Percentiles rank a stretch among this genome's conserved stretches.
These are phyloP conservation scores for Ogataea saltuana DNA, from an alignment of 805 yeast genomes.

Conservation along the genomic window DNA sequence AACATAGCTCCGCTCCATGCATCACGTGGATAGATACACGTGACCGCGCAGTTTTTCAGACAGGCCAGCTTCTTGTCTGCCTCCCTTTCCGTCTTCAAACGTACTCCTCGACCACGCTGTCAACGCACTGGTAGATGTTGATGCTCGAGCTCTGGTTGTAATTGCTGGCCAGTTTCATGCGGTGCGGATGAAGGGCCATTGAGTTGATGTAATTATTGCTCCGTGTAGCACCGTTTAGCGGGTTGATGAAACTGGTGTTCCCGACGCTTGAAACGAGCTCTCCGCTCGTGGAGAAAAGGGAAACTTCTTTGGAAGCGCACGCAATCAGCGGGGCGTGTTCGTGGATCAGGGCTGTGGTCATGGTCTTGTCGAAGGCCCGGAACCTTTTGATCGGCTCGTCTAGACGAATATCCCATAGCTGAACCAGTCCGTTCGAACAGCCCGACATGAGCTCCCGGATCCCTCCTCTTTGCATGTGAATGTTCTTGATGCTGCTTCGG, in stretches of 20 bases:
- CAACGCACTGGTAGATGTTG: constrained; percentile 54
- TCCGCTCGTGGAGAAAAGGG: constrained; percentile 86
- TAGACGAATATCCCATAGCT: constrained; percentile 86
- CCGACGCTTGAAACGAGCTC: constrained; percentile 60
- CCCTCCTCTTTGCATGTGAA: constrained; percentile 97
- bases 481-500: constrained; percentile 53
- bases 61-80: too few relatives aligned
- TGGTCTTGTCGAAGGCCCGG: constrained; percentile 49
- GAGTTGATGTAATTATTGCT: constrained; percentile 60
- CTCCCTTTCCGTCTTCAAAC: not conserved
- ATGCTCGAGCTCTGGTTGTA: constrained; percentile 76
- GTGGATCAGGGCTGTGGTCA: constrained; percentile 78
- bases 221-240: constrained; percentile 45
- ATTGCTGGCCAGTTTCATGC: constrained; percentile 88
- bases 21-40: too few relatives aligned
- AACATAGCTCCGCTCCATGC: too few relatives aligned
- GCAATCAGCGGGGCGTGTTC: constrained; percentile 96
- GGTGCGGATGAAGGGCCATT: constrained; percentile 85
- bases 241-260: constrained; percentile 39
- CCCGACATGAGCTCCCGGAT: constrained; percentile 87
- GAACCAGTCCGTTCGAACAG: constrained; percentile 75
- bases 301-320: constrained; percentile 78
- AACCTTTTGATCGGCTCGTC: constrained; percentile 70
- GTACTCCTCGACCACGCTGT: not conserved
- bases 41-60: too few relatives aligned